These are phyloP conservation scores for Chaetomidium leptoderma DNA, from an alignment of 495 filamentous ascomycete species.

Conservation along the genomic window DNA sequence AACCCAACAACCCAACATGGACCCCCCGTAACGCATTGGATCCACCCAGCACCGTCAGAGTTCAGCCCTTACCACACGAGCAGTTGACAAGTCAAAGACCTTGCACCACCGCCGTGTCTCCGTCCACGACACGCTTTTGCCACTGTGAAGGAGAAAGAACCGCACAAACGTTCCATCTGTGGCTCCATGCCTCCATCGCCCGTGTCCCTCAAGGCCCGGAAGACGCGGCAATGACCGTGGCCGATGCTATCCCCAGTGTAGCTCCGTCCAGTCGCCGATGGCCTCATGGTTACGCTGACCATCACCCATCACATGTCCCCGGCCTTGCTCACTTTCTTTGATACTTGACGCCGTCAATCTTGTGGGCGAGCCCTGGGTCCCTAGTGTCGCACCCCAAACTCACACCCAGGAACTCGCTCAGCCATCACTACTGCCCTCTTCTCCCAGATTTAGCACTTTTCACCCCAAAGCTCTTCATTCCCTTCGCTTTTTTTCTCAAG, in stretches of 20 bases:
- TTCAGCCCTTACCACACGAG: background rate
- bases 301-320: background rate
- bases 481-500: background rate
- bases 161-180: slow-evolving; percentile 15
- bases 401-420: background rate
- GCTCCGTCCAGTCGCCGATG: slow-evolving; percentile 1
- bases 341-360: background rate
- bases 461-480: background rate
- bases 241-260: slow-evolving; percentile 2
- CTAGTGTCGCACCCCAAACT: background rate
- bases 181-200: slow-evolving; percentile 2
- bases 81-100: slow-evolving; percentile 1
- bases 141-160: background rate
- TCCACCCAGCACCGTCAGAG: no score
- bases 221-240: background rate
- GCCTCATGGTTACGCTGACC: background rate
- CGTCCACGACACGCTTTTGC: background rate
- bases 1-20: no score
- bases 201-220: background rate
- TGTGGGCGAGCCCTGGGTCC: background rate
- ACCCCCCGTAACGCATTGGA: no score
- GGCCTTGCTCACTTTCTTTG: background rate
- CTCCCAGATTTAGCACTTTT: background rate
- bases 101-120: background rate
- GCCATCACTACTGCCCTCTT: background rate